phyloP scores from a whole-genome alignment of 1,284 basidiomycete species.

The Leccinum griseonigrum region DNA sequence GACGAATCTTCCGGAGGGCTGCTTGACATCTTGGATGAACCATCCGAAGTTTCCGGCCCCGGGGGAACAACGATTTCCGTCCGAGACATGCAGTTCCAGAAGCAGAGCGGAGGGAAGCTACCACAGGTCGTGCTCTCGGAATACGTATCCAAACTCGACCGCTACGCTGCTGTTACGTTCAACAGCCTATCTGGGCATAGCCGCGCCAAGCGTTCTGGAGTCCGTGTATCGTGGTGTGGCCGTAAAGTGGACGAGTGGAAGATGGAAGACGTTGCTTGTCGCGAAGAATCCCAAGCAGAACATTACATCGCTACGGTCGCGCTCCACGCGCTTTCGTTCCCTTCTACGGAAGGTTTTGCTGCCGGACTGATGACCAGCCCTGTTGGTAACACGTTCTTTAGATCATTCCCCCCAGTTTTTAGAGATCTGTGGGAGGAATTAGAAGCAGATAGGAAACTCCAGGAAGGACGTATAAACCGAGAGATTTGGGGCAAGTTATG shows the following conservation, averaged over 20 bases:
- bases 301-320: conserved; percentile 90
- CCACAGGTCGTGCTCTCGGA: conserved; percentile 73
- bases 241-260: conserved; percentile 65
- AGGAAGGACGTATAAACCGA: conserved; percentile 68
- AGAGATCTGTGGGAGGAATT: conserved; percentile 95
- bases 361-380: conserved; percentile 41
- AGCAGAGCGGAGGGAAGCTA: conserved; percentile 74
- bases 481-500: conserved; percentile 70
- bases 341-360: conserved; percentile 61
- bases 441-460: conserved; percentile 60
- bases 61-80: conserved; percentile 60
- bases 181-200: conserved; percentile 60
- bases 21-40: conserved; percentile 77
- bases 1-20: conserved; percentile 63
- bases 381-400: conserved; percentile 57
- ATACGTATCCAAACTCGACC: conserved; percentile 63
- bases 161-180: conserved; percentile 75
- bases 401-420: conserved; percentile 78
- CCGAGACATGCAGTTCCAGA: conserved; percentile 78
- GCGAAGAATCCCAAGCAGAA: conserved; percentile 78
- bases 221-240: conserved; percentile 73
- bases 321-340: conserved; percentile 72
- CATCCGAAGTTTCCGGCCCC: conserved; percentile 48
- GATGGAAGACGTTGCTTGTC: conserved; percentile 87
- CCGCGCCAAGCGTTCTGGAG: conserved; percentile 68